Evolutionary conservation across 345 rosid species (phyloP).

Genomic region (Viola odorata): DNA sequence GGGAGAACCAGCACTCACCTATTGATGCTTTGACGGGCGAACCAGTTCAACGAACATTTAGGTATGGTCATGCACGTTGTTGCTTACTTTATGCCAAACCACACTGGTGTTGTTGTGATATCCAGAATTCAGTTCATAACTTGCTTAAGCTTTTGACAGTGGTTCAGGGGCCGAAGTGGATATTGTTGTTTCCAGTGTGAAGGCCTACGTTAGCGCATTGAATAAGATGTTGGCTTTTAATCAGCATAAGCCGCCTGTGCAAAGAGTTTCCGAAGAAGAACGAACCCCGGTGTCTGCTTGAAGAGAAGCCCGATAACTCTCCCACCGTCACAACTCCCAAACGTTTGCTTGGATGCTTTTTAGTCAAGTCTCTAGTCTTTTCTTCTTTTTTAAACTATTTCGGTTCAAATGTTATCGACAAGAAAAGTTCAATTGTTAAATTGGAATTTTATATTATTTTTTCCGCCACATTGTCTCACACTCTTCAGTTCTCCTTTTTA

Average conservation of each 20-base stretch:
- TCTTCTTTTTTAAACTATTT: too few species aligned
- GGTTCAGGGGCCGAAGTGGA: constrained; percentile 89
- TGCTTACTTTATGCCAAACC: background rate
- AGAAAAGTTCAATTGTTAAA: too few species aligned
- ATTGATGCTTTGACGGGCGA: constrained; percentile 64
- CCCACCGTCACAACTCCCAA: too few species aligned
- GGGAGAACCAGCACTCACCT: constrained; percentile 34
- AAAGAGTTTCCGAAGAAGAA: constrained; percentile 20
- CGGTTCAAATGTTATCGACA: too few species aligned
- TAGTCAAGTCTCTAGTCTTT: too few species aligned
- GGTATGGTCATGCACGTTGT: constrained; percentile 33
- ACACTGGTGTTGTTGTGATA: background rate
- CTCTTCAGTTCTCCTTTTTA: too few species aligned
- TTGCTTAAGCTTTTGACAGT: constrained; percentile 21
- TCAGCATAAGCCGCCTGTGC: constrained; percentile 19
- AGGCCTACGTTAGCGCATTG: constrained; percentile 75
- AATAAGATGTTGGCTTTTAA: constrained; percentile 85
- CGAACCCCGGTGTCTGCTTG: constrained; percentile 34
- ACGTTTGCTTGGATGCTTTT: too few species aligned
- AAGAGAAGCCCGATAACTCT: constrained; percentile 7
- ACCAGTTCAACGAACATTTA: constrained; percentile 52
- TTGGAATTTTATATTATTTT: too few species aligned
- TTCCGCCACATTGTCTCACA: too few species aligned
- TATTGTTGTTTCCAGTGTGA: constrained; percentile 85
- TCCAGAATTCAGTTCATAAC: background rate